These are phyloP conservation scores for Amanita muscaria DNA, from an alignment of 768 basidiomycete species.

Conservation along the genomic window DNA sequence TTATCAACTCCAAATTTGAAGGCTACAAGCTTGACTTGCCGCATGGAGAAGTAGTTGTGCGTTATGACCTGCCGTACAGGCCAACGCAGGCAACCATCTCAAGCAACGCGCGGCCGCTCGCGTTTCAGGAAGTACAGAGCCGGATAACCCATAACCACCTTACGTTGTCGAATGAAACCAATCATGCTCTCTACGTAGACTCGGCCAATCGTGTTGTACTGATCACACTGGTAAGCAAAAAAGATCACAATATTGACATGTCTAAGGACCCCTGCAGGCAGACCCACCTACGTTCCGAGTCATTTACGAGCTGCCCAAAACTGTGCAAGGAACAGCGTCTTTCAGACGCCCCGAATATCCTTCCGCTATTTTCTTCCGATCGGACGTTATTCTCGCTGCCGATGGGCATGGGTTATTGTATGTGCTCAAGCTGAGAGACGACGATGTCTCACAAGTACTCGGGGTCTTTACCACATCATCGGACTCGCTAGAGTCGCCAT, in stretches of 20 bases:
- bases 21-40: slow-evolving; percentile 69
- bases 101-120: slow-evolving; percentile 49
- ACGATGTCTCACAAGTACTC: slow-evolving; percentile 34
- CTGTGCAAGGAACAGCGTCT: slow-evolving; percentile 35
- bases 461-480: slow-evolving; percentile 43
- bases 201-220: slow-evolving; percentile 49
- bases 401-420: slow-evolving; percentile 70
- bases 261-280: slow-evolving; percentile 13
- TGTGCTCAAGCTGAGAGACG: slow-evolving; percentile 37
- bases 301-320: slow-evolving; percentile 52
- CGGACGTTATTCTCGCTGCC: slow-evolving; percentile 43
- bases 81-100: slow-evolving; percentile 55
- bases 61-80: slow-evolving; percentile 44
- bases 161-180: slow-evolving; percentile 33
- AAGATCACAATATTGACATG: too few relatives aligned
- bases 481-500: slow-evolving; percentile 33
- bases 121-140: slow-evolving; percentile 77
- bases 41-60: slow-evolving; percentile 45
- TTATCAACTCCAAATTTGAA: slow-evolving; percentile 79
- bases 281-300: slow-evolving; percentile 42
- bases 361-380: slow-evolving; percentile 49
- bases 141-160: slow-evolving; percentile 83
- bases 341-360: slow-evolving; percentile 63
- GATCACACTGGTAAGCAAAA: slow-evolving; percentile 56
- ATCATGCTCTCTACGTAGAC: slow-evolving; percentile 61